Evolutionary conservation across 2,329 filamentous ascomycete genomes (phyloP).

Genomic region (Diaporthe vaccinii): DNA sequence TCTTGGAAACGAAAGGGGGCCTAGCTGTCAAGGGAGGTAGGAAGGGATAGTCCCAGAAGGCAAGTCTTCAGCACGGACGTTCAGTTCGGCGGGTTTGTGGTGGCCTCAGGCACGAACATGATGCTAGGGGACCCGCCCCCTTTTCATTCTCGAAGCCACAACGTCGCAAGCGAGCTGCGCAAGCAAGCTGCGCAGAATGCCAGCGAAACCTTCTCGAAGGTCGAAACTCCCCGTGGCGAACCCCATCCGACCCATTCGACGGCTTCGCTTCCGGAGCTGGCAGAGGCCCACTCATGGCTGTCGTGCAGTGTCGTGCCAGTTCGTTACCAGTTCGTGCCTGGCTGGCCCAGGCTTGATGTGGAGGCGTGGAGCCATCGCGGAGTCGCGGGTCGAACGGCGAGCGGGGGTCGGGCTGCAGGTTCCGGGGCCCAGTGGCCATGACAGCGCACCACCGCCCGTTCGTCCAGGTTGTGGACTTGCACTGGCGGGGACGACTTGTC

Average conservation of each 20-base stretch:
- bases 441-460: constrained; percentile 37
- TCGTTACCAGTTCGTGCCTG: constrained; percentile 27
- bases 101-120: constrained; percentile 22
- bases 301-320: constrained; percentile 3
- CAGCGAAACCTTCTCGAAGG: constrained; percentile 39
- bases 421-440: constrained; percentile 28
- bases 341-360: constrained; percentile 13
- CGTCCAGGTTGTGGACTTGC: neutral
- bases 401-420: constrained; percentile 32
- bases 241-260: neutral
- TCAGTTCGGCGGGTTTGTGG: neutral
- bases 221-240: constrained; percentile 14
- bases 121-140: constrained; percentile 34
- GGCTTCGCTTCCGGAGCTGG: constrained; percentile 21
- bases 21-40: constrained; percentile 13
- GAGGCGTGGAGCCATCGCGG: constrained; percentile 12
- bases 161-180: constrained; percentile 21
- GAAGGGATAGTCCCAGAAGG: constrained; percentile 32
- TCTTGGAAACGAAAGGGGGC: constrained; percentile 22
- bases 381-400: constrained; percentile 5
- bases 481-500: constrained; percentile 29
- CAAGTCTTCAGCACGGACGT: constrained; percentile 17
- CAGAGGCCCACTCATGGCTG: constrained; percentile 3
- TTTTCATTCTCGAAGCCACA: constrained; percentile 28
- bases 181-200: constrained; percentile 36